Conservation (phyloP, 371 early-diverging fungal species). For the Mucor sp. region DNA sequence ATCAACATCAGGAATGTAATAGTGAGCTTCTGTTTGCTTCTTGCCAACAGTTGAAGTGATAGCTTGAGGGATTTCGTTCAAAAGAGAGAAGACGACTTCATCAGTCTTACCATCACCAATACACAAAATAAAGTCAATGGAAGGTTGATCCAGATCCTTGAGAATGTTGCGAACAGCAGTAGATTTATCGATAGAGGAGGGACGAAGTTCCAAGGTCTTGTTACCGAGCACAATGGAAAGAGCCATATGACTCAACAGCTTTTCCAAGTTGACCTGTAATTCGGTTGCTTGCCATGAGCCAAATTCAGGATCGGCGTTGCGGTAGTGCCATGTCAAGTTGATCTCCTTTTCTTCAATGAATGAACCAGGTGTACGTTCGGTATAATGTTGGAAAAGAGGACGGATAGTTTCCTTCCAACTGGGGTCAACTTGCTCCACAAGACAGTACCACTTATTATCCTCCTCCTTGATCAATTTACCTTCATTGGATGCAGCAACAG, state of each 20-base stretch:
- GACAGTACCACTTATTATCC: slow-evolving; percentile 80
- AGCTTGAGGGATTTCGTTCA: slow-evolving; percentile 66
- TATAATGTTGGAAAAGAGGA: slow-evolving; percentile 92
- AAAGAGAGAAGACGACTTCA: slow-evolving; percentile 72
- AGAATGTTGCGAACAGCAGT: slow-evolving; percentile 88
- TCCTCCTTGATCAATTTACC: slow-evolving; percentile 63
- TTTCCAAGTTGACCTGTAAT: slow-evolving; percentile 93
- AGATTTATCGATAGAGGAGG: slow-evolving; percentile 89
- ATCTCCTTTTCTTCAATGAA: slow-evolving; percentile 93
- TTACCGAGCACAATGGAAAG: slow-evolving; percentile 91
- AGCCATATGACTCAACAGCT: slow-evolving; percentile 90
- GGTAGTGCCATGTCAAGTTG: slow-evolving; percentile 92
- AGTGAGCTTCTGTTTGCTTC: slow-evolving; percentile 93
- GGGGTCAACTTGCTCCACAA: slow-evolving; percentile 87
- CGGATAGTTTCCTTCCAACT: slow-evolving; percentile 92
- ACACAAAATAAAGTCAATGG: slow-evolving; percentile 77
- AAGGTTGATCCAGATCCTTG: slow-evolving; percentile 62
- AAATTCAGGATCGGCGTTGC: slow-evolving; percentile 87
- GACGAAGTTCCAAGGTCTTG: slow-evolving; percentile 94
- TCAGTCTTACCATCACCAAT: slow-evolving; percentile 95
- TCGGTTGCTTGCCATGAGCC: slow-evolving; percentile 79
- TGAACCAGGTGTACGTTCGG: slow-evolving; percentile 93
- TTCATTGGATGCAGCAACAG: slow-evolving; percentile 47
- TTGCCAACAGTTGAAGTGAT: slow-evolving; percentile 94
- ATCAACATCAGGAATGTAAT: slow-evolving; percentile 73